Conservation (phyloP, 2,329 filamentous ascomycete species). For the Xylaria sp. region DNA sequence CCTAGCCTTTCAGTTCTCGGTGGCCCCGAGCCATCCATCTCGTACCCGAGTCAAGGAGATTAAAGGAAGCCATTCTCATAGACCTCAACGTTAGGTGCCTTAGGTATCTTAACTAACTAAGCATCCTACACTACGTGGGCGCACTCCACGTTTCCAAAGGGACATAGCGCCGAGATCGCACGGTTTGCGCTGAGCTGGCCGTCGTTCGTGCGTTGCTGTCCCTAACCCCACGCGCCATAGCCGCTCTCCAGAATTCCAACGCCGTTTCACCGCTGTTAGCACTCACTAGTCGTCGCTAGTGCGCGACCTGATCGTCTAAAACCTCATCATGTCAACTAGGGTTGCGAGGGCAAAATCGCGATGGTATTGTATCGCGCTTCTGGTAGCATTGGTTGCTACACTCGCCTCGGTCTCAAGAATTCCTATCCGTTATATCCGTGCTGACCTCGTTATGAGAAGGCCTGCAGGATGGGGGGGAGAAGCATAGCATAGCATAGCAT, state of each 20-base stretch:
- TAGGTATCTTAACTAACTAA: not conserved
- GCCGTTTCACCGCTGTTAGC: conserved; percentile 6
- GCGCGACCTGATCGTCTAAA: not conserved
- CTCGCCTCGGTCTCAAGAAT: conserved; percentile 3
- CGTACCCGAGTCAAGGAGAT: not conserved
- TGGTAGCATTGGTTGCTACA: conserved; percentile 6
- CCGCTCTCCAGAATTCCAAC: not conserved
- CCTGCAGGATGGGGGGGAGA: not conserved
- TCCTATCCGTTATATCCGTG: not conserved
- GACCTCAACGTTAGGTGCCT: not conserved
- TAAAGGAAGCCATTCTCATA: not conserved
- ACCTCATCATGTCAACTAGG: not conserved
- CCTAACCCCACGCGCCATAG: not conserved
- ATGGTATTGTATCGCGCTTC: conserved; percentile 2
- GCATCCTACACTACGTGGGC: not conserved
- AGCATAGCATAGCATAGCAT: not conserved
- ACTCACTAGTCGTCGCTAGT: conserved; percentile 20
- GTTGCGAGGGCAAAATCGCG: not conserved
- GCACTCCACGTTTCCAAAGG: not conserved
- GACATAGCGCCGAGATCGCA: conserved; percentile 21
- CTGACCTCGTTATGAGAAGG: conserved; percentile 3
- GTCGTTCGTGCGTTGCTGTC: not conserved
- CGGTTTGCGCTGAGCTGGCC: not conserved
- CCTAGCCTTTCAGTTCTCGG: not conserved
- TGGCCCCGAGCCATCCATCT: not conserved